phyloP scores from a whole-genome alignment of 228 moss, liverwort and hornwort genomes.

The Sphagnum fallax region DNA sequence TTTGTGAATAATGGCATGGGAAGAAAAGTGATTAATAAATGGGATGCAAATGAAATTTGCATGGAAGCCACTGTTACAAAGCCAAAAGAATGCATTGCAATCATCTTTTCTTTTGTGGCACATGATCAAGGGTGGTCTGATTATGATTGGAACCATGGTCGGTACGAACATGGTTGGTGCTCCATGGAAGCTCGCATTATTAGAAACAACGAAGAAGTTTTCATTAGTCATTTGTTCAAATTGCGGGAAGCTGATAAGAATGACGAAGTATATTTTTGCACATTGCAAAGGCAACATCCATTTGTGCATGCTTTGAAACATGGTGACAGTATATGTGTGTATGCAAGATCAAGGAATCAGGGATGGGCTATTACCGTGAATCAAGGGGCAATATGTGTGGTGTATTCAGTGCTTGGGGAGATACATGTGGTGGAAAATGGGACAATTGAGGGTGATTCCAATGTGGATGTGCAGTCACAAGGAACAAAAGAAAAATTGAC shows the following conservation, averaged over 20 bases:
- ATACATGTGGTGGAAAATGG: too few species aligned
- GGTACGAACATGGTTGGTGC: neutral
- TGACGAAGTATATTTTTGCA: constrained; percentile 5
- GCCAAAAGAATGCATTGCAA: neutral
- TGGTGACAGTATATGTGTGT: constrained; percentile 2
- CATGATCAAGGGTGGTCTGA: constrained; percentile 6
- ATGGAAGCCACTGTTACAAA: neutral
- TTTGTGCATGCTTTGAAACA: neutral
- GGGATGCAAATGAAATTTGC: neutral
- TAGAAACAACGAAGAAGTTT: neutral
- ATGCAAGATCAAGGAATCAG: neutral
- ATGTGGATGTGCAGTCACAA: too few species aligned
- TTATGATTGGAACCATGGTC: neutral
- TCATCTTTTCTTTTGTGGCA: neutral
- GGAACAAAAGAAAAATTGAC: too few species aligned
- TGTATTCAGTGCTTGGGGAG: neutral
- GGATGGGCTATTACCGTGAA: neutral
- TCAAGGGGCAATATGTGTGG: neutral
- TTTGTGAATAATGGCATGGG: neutral
- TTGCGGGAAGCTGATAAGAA: neutral
- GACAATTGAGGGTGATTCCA: too few species aligned
- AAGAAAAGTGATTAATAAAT: neutral
- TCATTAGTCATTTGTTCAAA: neutral
- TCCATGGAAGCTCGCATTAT: neutral
- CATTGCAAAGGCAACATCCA: constrained; percentile 1